phyloP scores from a whole-genome alignment of 2,329 filamentous ascomycete genomes.

The Fusarium temperatum region DNA sequence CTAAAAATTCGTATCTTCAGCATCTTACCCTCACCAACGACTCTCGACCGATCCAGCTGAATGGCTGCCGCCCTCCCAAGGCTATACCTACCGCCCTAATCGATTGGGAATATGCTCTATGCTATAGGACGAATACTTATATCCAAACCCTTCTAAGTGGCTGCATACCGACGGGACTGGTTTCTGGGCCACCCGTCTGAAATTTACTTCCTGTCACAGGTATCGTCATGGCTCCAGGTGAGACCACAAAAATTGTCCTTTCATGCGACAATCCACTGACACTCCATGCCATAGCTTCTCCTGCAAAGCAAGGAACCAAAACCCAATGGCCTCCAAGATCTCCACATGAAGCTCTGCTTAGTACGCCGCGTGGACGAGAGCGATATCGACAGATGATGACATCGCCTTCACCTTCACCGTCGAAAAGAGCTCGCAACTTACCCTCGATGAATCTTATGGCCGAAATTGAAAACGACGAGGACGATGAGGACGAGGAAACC shows the following conservation, averaged over 20 bases:
- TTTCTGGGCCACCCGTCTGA: conserved; percentile 21
- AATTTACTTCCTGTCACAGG: conserved; percentile 20
- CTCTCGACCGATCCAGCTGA: conserved; percentile 11
- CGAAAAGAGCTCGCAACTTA: conserved; percentile 37
- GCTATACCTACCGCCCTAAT: conserved; percentile 27
- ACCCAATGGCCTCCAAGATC: conserved; percentile 74
- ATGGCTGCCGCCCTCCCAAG: conserved; percentile 33
- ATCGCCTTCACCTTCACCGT: conserved; percentile 75
- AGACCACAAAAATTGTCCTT: conserved; percentile 6
- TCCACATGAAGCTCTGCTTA: conserved; percentile 69
- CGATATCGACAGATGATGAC: conserved; percentile 74
- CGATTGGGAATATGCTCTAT: conserved; percentile 34
- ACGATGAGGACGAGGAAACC: conserved; percentile 89
- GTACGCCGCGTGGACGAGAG: conserved; percentile 81
- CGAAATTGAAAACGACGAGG: conserved; percentile 57
- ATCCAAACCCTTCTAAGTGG: conserved; percentile 19
- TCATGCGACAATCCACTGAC: conserved; percentile 19
- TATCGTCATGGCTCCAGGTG: conserved; percentile 43
- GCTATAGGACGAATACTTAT: conserved; percentile 20
- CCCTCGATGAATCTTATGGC: conserved; percentile 46
- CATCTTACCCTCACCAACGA: conserved; percentile 13
- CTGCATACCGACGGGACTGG: conserved; percentile 26
- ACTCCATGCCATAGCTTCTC: conserved; percentile 29
- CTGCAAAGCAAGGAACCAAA: conserved; percentile 55
- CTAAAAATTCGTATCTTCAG: conserved; percentile 13